phyloP scores from a whole-genome alignment of 1,284 basidiomycete genomes.

The Rhizopogon parksii region DNA sequence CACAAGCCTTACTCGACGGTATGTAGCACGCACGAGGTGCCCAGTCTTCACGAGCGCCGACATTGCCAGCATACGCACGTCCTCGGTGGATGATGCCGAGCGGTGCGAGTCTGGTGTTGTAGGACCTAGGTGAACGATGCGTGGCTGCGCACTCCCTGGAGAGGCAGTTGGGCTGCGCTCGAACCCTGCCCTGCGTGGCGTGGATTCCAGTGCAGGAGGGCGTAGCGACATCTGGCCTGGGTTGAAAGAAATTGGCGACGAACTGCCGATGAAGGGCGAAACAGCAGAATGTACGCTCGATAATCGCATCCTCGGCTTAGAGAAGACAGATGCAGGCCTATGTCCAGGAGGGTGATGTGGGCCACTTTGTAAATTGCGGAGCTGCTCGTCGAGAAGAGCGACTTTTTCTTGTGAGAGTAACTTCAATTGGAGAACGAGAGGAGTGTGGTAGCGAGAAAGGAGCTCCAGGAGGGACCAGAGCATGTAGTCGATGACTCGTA shows the following conservation, averaged over 20 bases:
- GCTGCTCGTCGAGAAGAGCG: slow-evolving; percentile 41
- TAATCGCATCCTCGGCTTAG: slow-evolving; percentile 39
- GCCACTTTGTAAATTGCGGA: slow-evolving; percentile 31
- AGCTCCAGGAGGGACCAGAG: slow-evolving; percentile 72
- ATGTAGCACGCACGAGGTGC: slow-evolving; percentile 46
- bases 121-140: slow-evolving; percentile 59
- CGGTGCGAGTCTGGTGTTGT: slow-evolving; percentile 32
- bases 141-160: slow-evolving; percentile 35
- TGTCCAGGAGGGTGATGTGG: slow-evolving; percentile 30
- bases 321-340: slow-evolving; percentile 40
- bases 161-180: slow-evolving; percentile 33
- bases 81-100: slow-evolving; percentile 31
- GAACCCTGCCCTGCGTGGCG: slow-evolving; percentile 38
- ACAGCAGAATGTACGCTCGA: slow-evolving; percentile 38
- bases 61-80: slow-evolving; percentile 26
- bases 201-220: slow-evolving; percentile 1
- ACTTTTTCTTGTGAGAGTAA: slow-evolving; percentile 58
- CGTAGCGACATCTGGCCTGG: slow-evolving; percentile 1
- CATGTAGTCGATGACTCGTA: slow-evolving; percentile 64
- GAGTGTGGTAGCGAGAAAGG: slow-evolving; percentile 54
- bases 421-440: slow-evolving; percentile 60
- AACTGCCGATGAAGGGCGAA: slow-evolving; percentile 37
- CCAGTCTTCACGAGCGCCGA: slow-evolving; percentile 41
- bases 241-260: slow-evolving; percentile 15
- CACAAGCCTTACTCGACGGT: slow-evolving; percentile 52